Percentiles rank a stretch among this genome's conserved stretches.
Evolutionary conservation across 371 early-diverging fungal genomes (phyloP).

Genomic region (Apophysomyces trapeziformis): DNA sequence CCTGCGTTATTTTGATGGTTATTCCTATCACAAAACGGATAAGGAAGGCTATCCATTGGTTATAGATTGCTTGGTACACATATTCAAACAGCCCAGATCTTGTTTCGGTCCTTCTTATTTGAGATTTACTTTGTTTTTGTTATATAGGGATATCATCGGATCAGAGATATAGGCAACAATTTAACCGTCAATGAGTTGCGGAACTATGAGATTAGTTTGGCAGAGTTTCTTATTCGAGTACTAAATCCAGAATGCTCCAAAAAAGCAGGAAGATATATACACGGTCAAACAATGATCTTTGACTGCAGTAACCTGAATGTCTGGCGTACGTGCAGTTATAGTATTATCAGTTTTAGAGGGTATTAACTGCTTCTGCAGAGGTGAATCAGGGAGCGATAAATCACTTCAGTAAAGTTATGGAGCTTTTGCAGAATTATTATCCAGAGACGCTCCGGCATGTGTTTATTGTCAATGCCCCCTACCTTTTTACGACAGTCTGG

Average conservation of each 20-base stretch:
- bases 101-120: too few species aligned
- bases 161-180: conserved; percentile 67
- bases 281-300: conserved; percentile 80
- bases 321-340: conserved; percentile 50
- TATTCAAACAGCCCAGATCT: neutral
- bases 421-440: conserved; percentile 78
- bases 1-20: conserved; percentile 71
- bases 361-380: conserved; percentile 35
- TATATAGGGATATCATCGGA: conserved; percentile 67
- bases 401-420: conserved; percentile 69
- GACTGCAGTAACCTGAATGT: conserved; percentile 78
- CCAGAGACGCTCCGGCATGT: conserved; percentile 80
- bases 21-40: conserved; percentile 83
- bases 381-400: conserved; percentile 75
- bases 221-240: conserved; percentile 74
- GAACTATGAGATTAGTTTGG: conserved; percentile 71
- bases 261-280: conserved; percentile 64
- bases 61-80: conserved; percentile 75
- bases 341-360: neutral
- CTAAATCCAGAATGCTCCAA: conserved; percentile 73
- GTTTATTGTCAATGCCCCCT: conserved; percentile 83
- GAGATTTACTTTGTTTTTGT: too few species aligned
- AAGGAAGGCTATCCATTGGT: conserved; percentile 77
- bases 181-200: conserved; percentile 63
- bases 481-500: conserved; percentile 77